Evolutionary conservation across 2,329 filamentous ascomycete species (phyloP).

Genomic region (Nemania sp.): DNA sequence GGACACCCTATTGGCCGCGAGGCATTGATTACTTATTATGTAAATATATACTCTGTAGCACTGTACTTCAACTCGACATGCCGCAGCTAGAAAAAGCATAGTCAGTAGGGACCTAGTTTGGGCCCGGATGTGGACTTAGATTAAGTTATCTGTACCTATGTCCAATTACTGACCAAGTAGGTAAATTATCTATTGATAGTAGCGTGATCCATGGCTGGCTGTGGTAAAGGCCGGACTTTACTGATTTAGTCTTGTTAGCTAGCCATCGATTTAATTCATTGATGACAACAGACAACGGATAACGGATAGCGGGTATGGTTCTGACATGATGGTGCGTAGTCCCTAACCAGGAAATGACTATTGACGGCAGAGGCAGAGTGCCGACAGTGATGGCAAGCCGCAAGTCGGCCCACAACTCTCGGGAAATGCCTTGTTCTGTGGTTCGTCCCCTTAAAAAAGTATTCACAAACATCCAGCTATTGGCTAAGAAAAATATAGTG

Average conservation of each 20-base stretch:
- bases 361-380: background rate
- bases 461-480: background rate
- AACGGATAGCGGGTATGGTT: too few relatives aligned
- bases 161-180: background rate
- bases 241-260: conserved; percentile 3
- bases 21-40: background rate
- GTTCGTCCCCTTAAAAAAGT: background rate
- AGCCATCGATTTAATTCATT: background rate
- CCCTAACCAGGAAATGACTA: background rate
- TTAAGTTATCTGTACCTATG: too few relatives aligned
- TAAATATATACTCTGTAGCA: background rate
- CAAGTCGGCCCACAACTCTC: background rate
- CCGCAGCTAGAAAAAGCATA: background rate
- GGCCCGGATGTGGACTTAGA: too few relatives aligned
- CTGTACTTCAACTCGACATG: background rate
- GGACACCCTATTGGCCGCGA: background rate
- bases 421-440: background rate
- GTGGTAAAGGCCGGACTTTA: conserved; percentile 9
- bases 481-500: background rate
- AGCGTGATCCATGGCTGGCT: background rate
- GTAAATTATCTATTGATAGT: background rate
- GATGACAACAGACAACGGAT: background rate
- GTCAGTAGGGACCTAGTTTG: too few relatives aligned
- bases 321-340: background rate
- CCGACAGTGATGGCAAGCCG: background rate